Base-by-base conservation (phyloP, 2,329 filamentous ascomycete species). In the Monosporascus sp. region DNA sequence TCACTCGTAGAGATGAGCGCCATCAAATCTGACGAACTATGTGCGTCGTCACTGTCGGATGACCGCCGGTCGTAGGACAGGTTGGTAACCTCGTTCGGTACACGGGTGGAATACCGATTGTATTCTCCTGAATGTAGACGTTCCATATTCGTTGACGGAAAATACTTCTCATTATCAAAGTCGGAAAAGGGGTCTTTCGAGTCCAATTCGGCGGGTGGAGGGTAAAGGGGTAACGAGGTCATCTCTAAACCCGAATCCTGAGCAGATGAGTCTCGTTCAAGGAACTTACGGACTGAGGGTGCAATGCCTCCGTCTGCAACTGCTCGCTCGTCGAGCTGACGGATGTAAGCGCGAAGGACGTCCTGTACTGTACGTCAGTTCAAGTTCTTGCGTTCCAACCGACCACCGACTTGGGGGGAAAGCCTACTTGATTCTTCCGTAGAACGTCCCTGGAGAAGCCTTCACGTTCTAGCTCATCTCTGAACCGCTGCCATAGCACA, bases 321-420 rank as follows among this genome's bases (percentile, higher is more conserved):
- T 37, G 72, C 70, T 51, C 76, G 71, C 41, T 79, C 75, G 56
- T 83, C 78, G 55, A 85, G 74, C 60, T 82, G 78, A 37, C 79
- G 78, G 43, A 85, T 83, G 60, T 85, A 84, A 20, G 82, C 80
- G 55, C 80, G 74, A 24, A 84, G 67, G 9, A 83, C 72, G 58
- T 83, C 79, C 82, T 85, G 53, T 52, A 50, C 27, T 43, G 49
- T 45, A 48, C 49, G 52, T 56, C 17, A 24, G 9, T n/a, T 25
- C n/a, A 25, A 15, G 14, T n/a, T 17, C 5, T 9, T 31, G 22
- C 7, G 3, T n/a, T 7, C 22, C 22, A 43, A 22, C 22, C 4
- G 14, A 27, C 31, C 18, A 55, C 47, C 45, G 47, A 55, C 27
- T 48, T 49, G 46, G 43, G 24, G 22, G 47, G n/a, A 38, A 48